A percentile compares a stretch with the other conserved stretches of the same genome.
These are phyloP conservation scores for Leptographium lundbergii DNA, from an alignment of 2,329 filamentous ascomycete genomes.

Conservation along the genomic window DNA sequence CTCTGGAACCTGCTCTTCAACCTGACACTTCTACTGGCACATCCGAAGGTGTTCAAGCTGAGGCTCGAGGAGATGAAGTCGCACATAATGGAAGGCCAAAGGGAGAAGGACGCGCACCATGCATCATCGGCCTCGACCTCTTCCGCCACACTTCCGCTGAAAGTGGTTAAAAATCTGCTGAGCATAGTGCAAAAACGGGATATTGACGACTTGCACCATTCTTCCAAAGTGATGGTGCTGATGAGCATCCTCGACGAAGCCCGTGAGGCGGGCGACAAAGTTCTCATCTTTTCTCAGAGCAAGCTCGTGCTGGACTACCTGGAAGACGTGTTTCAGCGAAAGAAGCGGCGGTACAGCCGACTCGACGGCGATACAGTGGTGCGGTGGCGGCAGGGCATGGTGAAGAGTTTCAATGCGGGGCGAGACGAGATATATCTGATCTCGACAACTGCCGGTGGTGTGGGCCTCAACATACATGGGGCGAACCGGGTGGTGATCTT, in stretches of 20 bases:
- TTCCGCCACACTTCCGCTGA: conserved; percentile 14
- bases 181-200: conserved; percentile 25
- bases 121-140: not conserved
- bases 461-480: conserved; percentile 71
- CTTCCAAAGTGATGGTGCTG: conserved; percentile 58
- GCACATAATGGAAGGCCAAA: not conserved
- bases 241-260: conserved; percentile 56
- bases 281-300: conserved; percentile 70
- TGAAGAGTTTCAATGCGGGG: conserved; percentile 56
- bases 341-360: conserved; percentile 36
- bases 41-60: conserved; percentile 34
- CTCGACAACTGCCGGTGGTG: conserved; percentile 69
- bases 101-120: not conserved
- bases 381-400: conserved; percentile 43
- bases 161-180: conserved; percentile 19
- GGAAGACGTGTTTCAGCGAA: conserved; percentile 37
- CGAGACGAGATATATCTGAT: conserved; percentile 57
- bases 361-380: conserved; percentile 56
- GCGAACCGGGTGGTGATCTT: conserved; percentile 82
- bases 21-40: conserved; percentile 37
- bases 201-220: conserved; percentile 37
- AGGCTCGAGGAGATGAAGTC: conserved; percentile 19
- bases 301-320: conserved; percentile 59
- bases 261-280: conserved; percentile 51
- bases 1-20: conserved; percentile 26